Evolutionary conservation across 148 eudicot genomes (phyloP), one percentile per base, ranked within the genome.

Genomic region (Tetragonia tetragonoides): DNA sequence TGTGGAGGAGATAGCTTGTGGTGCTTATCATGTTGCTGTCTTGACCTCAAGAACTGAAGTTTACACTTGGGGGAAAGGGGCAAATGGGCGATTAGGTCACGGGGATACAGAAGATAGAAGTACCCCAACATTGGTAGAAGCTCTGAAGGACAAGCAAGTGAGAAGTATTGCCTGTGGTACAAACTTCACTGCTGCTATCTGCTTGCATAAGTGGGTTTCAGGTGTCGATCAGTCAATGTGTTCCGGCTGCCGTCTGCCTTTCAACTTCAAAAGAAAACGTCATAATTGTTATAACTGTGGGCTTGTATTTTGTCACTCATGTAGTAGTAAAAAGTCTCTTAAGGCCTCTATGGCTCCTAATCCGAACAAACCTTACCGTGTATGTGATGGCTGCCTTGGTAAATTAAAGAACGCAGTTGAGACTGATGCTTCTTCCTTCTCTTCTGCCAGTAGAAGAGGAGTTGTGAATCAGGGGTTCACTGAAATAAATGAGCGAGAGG

Each of bases 171-270:
- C 96, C 62, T 95, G 97, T 86, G 99, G 99, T 77, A 87, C 96
- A 62, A 93, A 93, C 82, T 95, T 91, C 83, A 93, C 99, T 70
- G 94, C 97, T 59, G 97, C 93, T 62, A 93, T 95, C 75, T 95
- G 99, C 85, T 90, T 95, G 72, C 99, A 95, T 84, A 95, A 95
- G 85, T 92, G 99, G 99, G 94, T 93, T 71, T 95, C 99, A n/a
- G 99, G 99, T 72, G 85, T 91, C 75, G 99, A 95, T 81, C 97
- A 91, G 83, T 93, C 97, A 56, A 95, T 95, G 93, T 95, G 99
- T 74, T 95, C 99, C 76, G 99, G 97, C 37, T 95, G 99, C 81
- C 97, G 90, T 17, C 81, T 88, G 66, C 99, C 96, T 12, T 95
- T 95, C 77, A 95, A 93, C 81, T 95, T 95, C 88, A 95, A 95